phyloP scores from a whole-genome alignment of 139 green algal species.

The Chlamydomonas schloesseri region DNA sequence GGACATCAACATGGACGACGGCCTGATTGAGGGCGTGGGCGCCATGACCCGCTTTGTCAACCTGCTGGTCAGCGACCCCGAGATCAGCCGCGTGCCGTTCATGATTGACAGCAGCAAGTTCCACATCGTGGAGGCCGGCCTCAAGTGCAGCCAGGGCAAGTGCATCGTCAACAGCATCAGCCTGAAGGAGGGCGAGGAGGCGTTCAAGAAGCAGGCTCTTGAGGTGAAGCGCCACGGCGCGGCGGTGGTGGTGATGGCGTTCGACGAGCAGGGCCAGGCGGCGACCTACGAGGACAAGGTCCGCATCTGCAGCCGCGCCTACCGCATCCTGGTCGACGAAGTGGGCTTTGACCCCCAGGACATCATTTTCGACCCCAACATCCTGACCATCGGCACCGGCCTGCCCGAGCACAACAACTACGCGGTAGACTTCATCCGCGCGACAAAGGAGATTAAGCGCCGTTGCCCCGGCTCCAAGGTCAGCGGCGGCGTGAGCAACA shows the following conservation, averaged over 20 bases:
- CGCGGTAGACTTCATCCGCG: conserved; percentile 98
- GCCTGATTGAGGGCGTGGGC: conserved; percentile 94
- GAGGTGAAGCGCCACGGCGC: conserved; percentile 92
- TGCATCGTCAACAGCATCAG: conserved; percentile 99
- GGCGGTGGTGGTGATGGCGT: conserved; percentile 98
- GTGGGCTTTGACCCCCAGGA: conserved; percentile 96
- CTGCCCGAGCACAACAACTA: conserved; percentile 99
- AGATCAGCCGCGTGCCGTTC: conserved; percentile 95
- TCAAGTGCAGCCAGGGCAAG: conserved; percentile 97
- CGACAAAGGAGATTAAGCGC: conserved; percentile 94
- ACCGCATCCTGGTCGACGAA: conserved; percentile 95
- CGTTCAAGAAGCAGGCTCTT: conserved; percentile 87
- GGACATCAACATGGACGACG: conserved; percentile 99
- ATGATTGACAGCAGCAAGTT: conserved; percentile 99
- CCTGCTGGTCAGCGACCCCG: conserved; percentile 95
- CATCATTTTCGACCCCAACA: conserved; percentile 99
- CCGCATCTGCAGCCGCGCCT: conserved; percentile 95
- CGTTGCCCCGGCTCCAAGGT: conserved; percentile 96
- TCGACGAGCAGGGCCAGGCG: conserved; percentile 95
- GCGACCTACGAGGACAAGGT: conserved; percentile 85
- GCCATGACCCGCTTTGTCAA: conserved; percentile 99
- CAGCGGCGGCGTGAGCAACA: conserved; percentile 97
- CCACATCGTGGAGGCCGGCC: conserved; percentile 95
- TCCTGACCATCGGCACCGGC: conserved; percentile 97
- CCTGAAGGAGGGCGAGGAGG: conserved; percentile 97